phyloP scores from a whole-genome alignment of 306 rosid genomes.

The Erythrophleum fordii region DNA sequence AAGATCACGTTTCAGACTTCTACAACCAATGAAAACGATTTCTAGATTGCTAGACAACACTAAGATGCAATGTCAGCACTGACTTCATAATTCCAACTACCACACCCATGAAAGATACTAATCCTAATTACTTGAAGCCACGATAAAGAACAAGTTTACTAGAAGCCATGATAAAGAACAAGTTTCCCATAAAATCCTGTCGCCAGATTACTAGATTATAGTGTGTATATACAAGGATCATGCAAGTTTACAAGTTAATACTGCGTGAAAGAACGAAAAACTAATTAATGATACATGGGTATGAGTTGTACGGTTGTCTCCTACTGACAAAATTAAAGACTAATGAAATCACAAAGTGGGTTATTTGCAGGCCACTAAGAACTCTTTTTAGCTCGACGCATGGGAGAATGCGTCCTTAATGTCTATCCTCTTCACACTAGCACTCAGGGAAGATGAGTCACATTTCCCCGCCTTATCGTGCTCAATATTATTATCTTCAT shows the following conservation, averaged over 20 bases:
- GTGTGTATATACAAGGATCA: slow-evolving; percentile 12
- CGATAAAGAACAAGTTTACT: background rate
- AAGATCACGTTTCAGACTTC: too few species aligned
- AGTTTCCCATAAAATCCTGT: background rate
- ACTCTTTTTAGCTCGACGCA: slow-evolving; percentile 47
- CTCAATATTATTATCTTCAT: slow-evolving; percentile 32
- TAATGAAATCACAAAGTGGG: slow-evolving; percentile 34
- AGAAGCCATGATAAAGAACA: too few species aligned
- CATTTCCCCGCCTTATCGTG: slow-evolving; percentile 22
- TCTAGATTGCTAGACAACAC: background rate
- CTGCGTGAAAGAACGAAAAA: background rate
- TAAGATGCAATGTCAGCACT: background rate
- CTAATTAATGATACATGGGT: slow-evolving; percentile 4
- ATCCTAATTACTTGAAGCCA: background rate
- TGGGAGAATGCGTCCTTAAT: slow-evolving; percentile 50
- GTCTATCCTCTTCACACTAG: slow-evolving; percentile 69
- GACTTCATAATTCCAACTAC: background rate
- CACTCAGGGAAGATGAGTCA: slow-evolving; percentile 52
- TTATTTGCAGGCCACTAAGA: slow-evolving; percentile 46
- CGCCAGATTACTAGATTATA: background rate
- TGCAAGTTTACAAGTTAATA: slow-evolving; percentile 3
- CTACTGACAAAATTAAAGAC: background rate
- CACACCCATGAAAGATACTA: background rate
- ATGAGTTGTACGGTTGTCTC: slow-evolving; percentile 22
- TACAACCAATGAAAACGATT: background rate